Evolutionary conservation across 306 rosid species (phyloP).

Genomic region (Gleditsia sinensis): DNA sequence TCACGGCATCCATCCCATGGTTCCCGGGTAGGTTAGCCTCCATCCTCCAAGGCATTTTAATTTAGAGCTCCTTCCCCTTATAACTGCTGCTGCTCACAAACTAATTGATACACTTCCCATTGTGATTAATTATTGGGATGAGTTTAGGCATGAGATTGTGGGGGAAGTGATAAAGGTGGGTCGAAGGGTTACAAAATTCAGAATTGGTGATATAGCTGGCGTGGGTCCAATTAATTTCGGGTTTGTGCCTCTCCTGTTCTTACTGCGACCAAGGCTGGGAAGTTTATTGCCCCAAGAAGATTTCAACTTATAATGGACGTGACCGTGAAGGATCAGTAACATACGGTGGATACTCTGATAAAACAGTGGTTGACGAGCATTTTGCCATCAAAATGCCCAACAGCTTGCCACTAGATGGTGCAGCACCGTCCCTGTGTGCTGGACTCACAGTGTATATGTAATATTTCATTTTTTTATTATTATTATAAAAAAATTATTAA

Average conservation of each 20-base stretch:
- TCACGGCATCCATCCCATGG: neutral
- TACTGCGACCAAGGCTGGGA: conserved; percentile 23
- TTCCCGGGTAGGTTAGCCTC: neutral
- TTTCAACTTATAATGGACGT: conserved; percentile 17
- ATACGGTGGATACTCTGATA: conserved; percentile 38
- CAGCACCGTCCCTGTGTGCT: conserved; percentile 42
- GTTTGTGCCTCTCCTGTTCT: conserved; percentile 32
- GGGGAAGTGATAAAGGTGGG: conserved; percentile 40
- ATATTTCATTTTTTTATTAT: too few relatives aligned
- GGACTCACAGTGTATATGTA: conserved; percentile 38
- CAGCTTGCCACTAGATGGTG: conserved; percentile 25
- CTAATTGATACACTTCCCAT: too few relatives aligned
- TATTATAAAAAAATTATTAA: too few relatives aligned
- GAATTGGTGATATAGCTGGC: conserved; percentile 40
- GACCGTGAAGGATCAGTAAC: conserved; percentile 35
- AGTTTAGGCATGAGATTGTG: conserved; percentile 38
- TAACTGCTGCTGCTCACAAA: too few relatives aligned
- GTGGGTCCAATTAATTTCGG: conserved; percentile 30
- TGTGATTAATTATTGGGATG: neutral
- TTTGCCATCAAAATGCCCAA: conserved; percentile 28
- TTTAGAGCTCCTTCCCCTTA: too few relatives aligned
- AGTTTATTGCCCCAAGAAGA: conserved; percentile 6
- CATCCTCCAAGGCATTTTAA: too few relatives aligned
- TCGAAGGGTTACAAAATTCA: conserved; percentile 33
- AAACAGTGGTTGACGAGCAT: conserved; percentile 33